A percentile compares a stretch with the other conserved stretches of the same genome.
These are phyloP conservation scores for Colletotrichum ledebouriae DNA, from an alignment of 2,329 filamentous ascomycete genomes.

Conservation along the genomic window DNA sequence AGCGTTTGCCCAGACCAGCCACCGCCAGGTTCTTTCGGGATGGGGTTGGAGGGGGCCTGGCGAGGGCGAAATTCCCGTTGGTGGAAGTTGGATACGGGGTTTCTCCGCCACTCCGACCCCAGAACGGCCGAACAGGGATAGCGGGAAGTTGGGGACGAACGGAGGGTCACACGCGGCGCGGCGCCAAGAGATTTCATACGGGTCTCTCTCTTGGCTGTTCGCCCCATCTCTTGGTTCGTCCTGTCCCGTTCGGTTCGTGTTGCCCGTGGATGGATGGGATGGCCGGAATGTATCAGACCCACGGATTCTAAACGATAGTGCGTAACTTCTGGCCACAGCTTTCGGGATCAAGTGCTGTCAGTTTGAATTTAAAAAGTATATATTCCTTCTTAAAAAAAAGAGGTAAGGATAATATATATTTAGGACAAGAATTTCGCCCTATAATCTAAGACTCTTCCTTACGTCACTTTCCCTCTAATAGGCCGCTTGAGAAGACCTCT, in stretches of 20 bases:
- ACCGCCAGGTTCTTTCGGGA: constrained; percentile 16
- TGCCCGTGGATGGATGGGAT: neutral
- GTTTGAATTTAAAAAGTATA: too few species aligned
- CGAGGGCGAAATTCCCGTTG: constrained; percentile 33
- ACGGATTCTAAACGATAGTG: too few species aligned
- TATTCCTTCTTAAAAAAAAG: too few species aligned
- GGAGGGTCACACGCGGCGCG: constrained; percentile 28
- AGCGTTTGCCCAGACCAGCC: constrained; percentile 41
- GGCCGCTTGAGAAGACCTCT: too few species aligned
- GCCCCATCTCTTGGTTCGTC: constrained; percentile 39
- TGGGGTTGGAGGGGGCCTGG: neutral
- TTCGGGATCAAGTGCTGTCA: too few species aligned
- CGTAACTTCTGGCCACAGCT: too few species aligned
- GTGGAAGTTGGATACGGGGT: constrained; percentile 34
- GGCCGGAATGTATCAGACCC: too few species aligned
- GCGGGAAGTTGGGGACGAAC: neutral
- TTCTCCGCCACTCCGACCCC: constrained; percentile 36
- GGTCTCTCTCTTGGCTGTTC: constrained; percentile 6
- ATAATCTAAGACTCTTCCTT: too few species aligned
- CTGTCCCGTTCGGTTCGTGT: constrained; percentile 27
- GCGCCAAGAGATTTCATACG: constrained; percentile 25
- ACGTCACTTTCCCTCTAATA: too few species aligned
- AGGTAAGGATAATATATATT: too few species aligned
- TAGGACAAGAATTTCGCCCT: too few species aligned
- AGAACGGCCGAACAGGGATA: constrained; percentile 25